Evolutionary conservation across 805 yeast genomes (phyloP), one percentile per base, ranked within the genome.

Genomic region (Metschnikowia borealis): DNA sequence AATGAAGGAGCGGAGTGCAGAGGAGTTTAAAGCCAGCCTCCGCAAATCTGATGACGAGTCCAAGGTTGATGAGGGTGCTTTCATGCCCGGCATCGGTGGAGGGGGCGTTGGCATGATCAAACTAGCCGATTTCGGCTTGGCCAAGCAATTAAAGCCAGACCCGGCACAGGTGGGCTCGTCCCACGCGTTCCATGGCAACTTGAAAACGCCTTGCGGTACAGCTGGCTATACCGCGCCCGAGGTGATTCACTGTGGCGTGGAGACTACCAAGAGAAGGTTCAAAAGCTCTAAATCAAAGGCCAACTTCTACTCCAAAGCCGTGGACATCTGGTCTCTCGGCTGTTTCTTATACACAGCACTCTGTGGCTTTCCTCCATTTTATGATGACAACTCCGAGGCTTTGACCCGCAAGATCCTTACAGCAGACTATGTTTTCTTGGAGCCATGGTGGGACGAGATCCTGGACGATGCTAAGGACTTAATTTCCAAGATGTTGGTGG

Each of bases 201-300:
- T 97, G 20, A 89, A 89, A 77, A 94, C 99, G 0, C 99, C 99
- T 0, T 94, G 99, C 70, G 99, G 99, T 46, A 94, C 99, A 0
- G 97, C 94, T 15, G 98, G 98, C 3, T 94, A 94, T 63, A 92
- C 98, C 2, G 99, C 99, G 0, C 99, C 99, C 0, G 99, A 94
- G 68, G 92, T 94, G 59, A 98, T 94, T 38, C 84, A 86, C 56
- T 58, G 61, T 34, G 61, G 61, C 1, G 98, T 94, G 67, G 96
- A 91, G 71, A 34, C 46, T 38, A 78, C 84, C 43, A 54, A 54
- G 38, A 45, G 57, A 20, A 48, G 55, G 8, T 58, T 58, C 43
- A 52, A 43, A 26, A 51, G 52, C 41, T 44, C 52, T n/a, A 48
- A 54, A 8, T 53, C 55, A 18, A 52, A 45, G 36, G 53, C 53